Percentiles rank a stretch among this genome's conserved stretches.
These are phyloP conservation scores for Cymbopogon citratus DNA, from an alignment of 176 grass and related monocot species.

Conservation along the genomic window DNA sequence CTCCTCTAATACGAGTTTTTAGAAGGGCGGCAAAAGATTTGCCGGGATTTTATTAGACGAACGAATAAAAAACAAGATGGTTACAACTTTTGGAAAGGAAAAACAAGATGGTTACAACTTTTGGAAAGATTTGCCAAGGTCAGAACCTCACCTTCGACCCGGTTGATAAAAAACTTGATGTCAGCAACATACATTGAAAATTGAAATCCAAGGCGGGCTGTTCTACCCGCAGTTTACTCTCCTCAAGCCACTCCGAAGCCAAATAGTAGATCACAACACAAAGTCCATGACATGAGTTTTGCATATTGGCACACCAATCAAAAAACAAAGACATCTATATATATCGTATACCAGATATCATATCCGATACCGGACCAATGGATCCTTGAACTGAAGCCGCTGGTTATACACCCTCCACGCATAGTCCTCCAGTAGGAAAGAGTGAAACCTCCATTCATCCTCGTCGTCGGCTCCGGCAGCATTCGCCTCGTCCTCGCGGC, in stretches of 20 bases:
- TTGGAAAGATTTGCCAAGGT: too few relatives aligned
- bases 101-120: too few relatives aligned
- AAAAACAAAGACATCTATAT: neutral
- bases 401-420: conserved; percentile 64
- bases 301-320: conserved; percentile 4
- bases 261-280: neutral
- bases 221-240: too few relatives aligned
- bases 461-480: neutral
- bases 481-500: neutral
- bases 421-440: conserved; percentile 49
- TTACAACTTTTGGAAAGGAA: too few relatives aligned
- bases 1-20: too few relatives aligned
- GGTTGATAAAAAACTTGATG: too few relatives aligned
- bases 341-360: neutral
- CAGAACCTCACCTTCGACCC: too few relatives aligned
- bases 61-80: too few relatives aligned
- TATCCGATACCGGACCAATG: conserved; percentile 42
- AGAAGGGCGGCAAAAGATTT: too few relatives aligned
- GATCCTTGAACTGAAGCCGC: conserved; percentile 50
- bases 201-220: neutral
- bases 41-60: too few relatives aligned
- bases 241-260: conserved; percentile 7
- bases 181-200: neutral
- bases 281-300: neutral
- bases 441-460: conserved; percentile 32